phyloP scores from a whole-genome alignment of 2,329 filamentous ascomycete species.

The Fusarium foetens region DNA sequence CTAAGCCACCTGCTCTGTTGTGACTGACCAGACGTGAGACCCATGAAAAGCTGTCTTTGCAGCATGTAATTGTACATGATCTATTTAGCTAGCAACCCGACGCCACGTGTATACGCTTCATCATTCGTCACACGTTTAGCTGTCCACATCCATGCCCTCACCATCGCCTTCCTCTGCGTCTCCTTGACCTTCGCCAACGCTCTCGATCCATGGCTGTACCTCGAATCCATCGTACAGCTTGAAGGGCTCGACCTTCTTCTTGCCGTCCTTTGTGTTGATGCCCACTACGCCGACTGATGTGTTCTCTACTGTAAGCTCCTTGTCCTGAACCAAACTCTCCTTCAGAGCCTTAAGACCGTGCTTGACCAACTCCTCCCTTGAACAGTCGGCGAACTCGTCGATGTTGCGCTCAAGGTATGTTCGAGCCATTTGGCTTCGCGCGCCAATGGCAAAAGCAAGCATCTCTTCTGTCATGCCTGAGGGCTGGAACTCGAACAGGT shows the following conservation, averaged over 20 bases:
- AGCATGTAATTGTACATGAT: slow-evolving; percentile 52
- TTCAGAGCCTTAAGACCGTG: slow-evolving; percentile 93
- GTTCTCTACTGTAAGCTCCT: slow-evolving; percentile 97
- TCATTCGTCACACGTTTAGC: slow-evolving; percentile 40
- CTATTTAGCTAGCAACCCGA: slow-evolving; percentile 44
- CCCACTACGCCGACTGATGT: slow-evolving; percentile 91
- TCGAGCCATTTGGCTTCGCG: slow-evolving; percentile 94
- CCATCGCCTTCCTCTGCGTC: slow-evolving; percentile 50
- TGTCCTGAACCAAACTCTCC: slow-evolving; percentile 96
- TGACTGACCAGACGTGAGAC: slow-evolving; percentile 30
- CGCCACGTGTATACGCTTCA: slow-evolving; percentile 34
- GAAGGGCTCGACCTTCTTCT: slow-evolving; percentile 78
- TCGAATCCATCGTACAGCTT: slow-evolving; percentile 91
- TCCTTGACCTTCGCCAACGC: slow-evolving; percentile 65
- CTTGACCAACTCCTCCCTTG: slow-evolving; percentile 85
- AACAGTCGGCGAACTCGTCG: slow-evolving; percentile 80
- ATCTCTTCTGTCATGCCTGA: slow-evolving; percentile 97
- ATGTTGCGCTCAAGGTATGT: slow-evolving; percentile 96
- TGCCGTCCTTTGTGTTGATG: slow-evolving; percentile 58
- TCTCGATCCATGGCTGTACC: slow-evolving; percentile 86
- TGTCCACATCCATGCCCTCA: slow-evolving; percentile 52
- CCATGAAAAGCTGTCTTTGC: slow-evolving; percentile 45
- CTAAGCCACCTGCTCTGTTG: slow-evolving; percentile 15
- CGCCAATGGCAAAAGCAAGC: slow-evolving; percentile 94
- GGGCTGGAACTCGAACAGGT: slow-evolving; percentile 98